These are phyloP conservation scores for Cercospora beticola DNA, from an alignment of 2,329 filamentous ascomycete species.

Conservation along the genomic window DNA sequence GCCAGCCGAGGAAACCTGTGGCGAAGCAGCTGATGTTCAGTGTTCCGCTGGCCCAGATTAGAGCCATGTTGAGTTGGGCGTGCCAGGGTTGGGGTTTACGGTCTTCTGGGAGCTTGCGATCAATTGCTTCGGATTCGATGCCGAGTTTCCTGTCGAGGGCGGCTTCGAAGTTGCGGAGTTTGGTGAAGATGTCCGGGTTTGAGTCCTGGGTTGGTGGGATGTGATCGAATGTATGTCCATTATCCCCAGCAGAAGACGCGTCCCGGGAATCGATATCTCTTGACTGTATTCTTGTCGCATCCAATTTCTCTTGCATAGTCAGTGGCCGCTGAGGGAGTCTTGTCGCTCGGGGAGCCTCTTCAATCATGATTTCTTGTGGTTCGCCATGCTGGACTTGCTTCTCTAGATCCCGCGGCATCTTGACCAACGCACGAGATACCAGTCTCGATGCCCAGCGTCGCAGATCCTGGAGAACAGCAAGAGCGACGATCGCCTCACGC, in stretches of 20 bases:
- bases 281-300: constrained; percentile 24
- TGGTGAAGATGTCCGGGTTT: constrained; percentile 34
- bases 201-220: constrained; percentile 9
- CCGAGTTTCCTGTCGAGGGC: constrained; percentile 48
- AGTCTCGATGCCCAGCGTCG: not conserved
- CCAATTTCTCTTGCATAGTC: constrained; percentile 34
- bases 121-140: constrained; percentile 51
- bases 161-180: constrained; percentile 41
- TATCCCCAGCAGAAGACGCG: constrained; percentile 14
- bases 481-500: not conserved
- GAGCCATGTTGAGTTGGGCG: constrained; percentile 35
- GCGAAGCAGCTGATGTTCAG: constrained; percentile 41
- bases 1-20: constrained; percentile 49
- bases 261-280: constrained; percentile 28
- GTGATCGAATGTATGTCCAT: not conserved
- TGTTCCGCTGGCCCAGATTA: constrained; percentile 39
- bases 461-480: not conserved
- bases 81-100: constrained; percentile 45
- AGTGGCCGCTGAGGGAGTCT: constrained; percentile 29
- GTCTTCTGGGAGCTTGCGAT: constrained; percentile 47
- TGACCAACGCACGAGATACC: not conserved
- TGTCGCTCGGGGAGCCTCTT: not conserved
- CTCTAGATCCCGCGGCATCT: constrained; percentile 26
- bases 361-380: constrained; percentile 24
- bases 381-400: constrained; percentile 25